Evolutionary conservation across 2,329 filamentous ascomycete species (phyloP).

Genomic region (Bipolaris cookei): DNA sequence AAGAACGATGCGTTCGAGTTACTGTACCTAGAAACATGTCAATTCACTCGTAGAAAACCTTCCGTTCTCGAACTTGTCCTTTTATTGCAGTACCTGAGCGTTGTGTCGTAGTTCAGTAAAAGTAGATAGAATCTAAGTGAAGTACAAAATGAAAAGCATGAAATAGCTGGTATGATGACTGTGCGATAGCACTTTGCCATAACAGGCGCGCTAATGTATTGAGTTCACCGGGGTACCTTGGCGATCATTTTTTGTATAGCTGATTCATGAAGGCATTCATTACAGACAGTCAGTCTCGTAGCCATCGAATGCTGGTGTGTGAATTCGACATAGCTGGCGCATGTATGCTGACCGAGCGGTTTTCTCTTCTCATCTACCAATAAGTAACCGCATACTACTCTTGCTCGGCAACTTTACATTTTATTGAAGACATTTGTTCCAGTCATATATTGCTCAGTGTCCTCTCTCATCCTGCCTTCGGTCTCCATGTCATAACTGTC

Average conservation of each 20-base stretch:
- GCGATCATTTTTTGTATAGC: not conserved
- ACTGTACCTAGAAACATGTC: not conserved
- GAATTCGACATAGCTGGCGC: too few species aligned
- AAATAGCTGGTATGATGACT: not conserved
- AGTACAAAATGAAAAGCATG: not conserved
- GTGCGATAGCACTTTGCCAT: not conserved
- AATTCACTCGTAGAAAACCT: not conserved
- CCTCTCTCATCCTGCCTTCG: slow-evolving; percentile 28
- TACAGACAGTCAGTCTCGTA: not conserved
- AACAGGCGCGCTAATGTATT: too few species aligned
- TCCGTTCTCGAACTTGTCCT: not conserved
- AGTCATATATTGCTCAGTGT: slow-evolving; percentile 22
- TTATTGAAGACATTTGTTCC: slow-evolving; percentile 40
- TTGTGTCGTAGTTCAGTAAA: too few species aligned
- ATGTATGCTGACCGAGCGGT: not conserved
- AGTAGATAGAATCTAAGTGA: too few species aligned
- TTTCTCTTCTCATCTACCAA: not conserved
- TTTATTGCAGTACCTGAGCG: not conserved
- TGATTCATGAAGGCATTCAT: not conserved
- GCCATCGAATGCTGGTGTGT: not conserved
- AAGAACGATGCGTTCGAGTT: not conserved
- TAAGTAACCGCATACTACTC: not conserved
- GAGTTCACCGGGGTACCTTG: not conserved
- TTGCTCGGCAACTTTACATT: slow-evolving; percentile 28
- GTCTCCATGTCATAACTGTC: slow-evolving; percentile 13